phyloP scores from a whole-genome alignment of 83 land plant species.

The Picea mariana region DNA sequence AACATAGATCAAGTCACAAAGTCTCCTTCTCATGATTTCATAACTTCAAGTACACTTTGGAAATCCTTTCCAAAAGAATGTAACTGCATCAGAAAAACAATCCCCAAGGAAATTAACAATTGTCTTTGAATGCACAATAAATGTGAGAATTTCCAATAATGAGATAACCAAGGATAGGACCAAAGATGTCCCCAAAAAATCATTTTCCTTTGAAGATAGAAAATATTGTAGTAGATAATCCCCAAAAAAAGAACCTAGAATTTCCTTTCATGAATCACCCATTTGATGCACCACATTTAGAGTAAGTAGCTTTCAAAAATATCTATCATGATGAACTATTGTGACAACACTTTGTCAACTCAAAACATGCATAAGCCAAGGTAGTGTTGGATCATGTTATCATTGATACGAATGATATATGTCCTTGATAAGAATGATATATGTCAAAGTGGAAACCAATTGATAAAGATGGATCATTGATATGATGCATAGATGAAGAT shows the following conservation, averaged over 20 bases:
- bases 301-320: conserved; percentile 34
- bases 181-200: background rate
- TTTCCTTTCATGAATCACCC: background rate
- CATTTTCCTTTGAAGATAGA: background rate
- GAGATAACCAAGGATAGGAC: background rate
- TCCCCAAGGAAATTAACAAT: background rate
- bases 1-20: too few species aligned
- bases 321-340: conserved; percentile 72
- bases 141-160: background rate
- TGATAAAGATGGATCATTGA: too few species aligned
- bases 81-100: too few species aligned
- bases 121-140: background rate
- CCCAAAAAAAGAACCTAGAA: background rate
- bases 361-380: conserved; percentile 76
- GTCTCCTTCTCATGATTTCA: too few species aligned
- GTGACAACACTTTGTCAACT: conserved; percentile 83
- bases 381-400: too few species aligned
- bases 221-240: too few species aligned
- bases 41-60: too few species aligned
- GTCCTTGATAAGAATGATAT: too few species aligned
- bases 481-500: too few species aligned
- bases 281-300: background rate
- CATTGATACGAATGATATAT: too few species aligned
- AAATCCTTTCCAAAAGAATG: too few species aligned
- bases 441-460: too few species aligned